phyloP scores from a whole-genome alignment of 1,284 basidiomycete genomes.

The Ustilago shanxiensis region DNA sequence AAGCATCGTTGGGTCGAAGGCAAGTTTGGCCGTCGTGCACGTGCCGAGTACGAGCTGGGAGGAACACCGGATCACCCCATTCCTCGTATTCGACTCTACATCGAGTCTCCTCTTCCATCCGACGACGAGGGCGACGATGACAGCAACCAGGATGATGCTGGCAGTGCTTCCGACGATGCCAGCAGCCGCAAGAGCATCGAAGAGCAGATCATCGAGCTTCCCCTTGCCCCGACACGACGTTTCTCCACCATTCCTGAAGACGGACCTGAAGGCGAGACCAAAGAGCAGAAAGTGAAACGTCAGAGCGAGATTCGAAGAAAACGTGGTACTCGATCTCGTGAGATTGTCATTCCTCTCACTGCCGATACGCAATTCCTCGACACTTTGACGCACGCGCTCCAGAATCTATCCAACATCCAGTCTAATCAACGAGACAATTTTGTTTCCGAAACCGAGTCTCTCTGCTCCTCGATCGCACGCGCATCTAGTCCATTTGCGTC shows the following conservation, averaged over 20 bases:
- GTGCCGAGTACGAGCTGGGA: slow-evolving; percentile 71
- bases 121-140: slow-evolving; percentile 52
- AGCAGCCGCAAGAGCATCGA: slow-evolving; percentile 50
- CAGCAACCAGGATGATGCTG: slow-evolving; percentile 11
- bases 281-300: slow-evolving; percentile 43
- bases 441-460: slow-evolving; percentile 75
- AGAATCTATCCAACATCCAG: slow-evolving; percentile 79
- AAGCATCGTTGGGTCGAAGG: slow-evolving; percentile 63
- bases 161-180: slow-evolving; percentile 24
- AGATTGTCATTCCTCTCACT: slow-evolving; percentile 81
- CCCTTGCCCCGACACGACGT: slow-evolving; percentile 23
- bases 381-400: slow-evolving; percentile 80
- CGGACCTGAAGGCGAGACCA: slow-evolving; percentile 48
- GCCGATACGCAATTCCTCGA: slow-evolving; percentile 87
- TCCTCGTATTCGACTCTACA: slow-evolving; percentile 69
- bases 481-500: slow-evolving; percentile 63
- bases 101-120: slow-evolving; percentile 63
- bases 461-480: slow-evolving; percentile 75
- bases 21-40: slow-evolving; percentile 64
- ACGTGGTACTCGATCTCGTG: slow-evolving; percentile 40
- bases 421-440: slow-evolving; percentile 78
- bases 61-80: slow-evolving; percentile 69
- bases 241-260: slow-evolving; percentile 49
- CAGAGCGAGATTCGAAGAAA: slow-evolving; percentile 45
- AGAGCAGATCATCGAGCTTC: slow-evolving; percentile 52